Evolutionary conservation across 345 rosid genomes (phyloP), one percentile per base, ranked within the genome.

Genomic region (Hypericum androsaemum): DNA sequence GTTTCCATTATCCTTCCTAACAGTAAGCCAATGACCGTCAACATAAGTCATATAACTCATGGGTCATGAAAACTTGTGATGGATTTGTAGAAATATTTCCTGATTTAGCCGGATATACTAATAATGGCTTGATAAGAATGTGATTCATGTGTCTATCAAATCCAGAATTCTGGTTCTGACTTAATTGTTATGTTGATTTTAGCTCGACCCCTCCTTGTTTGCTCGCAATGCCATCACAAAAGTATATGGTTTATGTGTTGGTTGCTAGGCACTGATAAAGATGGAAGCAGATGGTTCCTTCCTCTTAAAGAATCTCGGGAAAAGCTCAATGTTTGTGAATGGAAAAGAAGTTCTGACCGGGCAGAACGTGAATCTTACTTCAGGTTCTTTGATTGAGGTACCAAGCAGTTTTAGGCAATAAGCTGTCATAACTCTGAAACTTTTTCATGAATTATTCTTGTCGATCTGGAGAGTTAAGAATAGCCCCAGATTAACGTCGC

Each of bases 361-460:
- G 57, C 75, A 71, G 68, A 56, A 17, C 15, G 44, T 43, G 43
- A 22, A 41, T 13, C 87, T 87, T 15, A 47, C 54, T 12, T 67
- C 80, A 52, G 71, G 68, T 62, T 65, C 76, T 59, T 83, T 80
- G 73, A 76, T 86, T 16, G 74, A 86, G 73, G 84, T 86, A 72
- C 39, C 52, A 48, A n/a, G 11, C 49, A 47, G 54, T 35, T 51
- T 15, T 9, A 43, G 5, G 10, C 43, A 40, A 37, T n/a, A n/a
- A n/a, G n/a, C 10, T n/a, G 43, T 51, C 8, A 53, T 47, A 49
- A n/a, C 10, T 32, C 10, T 41, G 5, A 14, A 6, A 41, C 41
- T 50, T 28, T 40, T 22, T 12, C 39, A 32, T 14, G 16, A 13
- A 10, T n/a, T n/a, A n/a, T n/a, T n/a, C 40, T 22, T 59, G 42